Conservation (phyloP, 2,329 filamentous ascomycete genomes). For the Pseudogymnoascus pannorum region DNA sequence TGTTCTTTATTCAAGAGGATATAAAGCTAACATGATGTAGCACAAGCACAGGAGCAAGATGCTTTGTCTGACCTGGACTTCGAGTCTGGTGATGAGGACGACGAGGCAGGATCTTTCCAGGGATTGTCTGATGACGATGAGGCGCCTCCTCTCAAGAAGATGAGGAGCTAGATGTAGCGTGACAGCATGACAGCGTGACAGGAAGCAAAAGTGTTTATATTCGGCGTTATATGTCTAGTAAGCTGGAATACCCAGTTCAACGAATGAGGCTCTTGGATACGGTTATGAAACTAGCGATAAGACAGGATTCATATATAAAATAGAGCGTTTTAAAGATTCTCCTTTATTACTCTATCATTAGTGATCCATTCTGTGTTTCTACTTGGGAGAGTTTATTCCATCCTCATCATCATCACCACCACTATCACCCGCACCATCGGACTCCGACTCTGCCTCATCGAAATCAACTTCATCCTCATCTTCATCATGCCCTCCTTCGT, state of each 20-base stretch:
- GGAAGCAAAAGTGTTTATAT: background rate
- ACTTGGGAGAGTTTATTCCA: background rate
- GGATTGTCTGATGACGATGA: background rate
- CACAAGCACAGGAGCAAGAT: slow-evolving; percentile 64
- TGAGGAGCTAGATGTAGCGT: background rate
- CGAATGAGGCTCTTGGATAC: background rate
- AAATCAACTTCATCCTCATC: slow-evolving; percentile 21
- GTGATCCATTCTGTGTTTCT: background rate
- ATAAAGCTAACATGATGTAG: slow-evolving; percentile 31
- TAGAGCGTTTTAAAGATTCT: background rate
- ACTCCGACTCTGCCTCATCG: slow-evolving; percentile 12
- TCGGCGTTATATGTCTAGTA: slow-evolving; percentile 3
- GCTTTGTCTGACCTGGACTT: slow-evolving; percentile 63
- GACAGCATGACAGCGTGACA: no score
- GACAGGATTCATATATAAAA: background rate
- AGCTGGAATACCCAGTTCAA: slow-evolving; percentile 4
- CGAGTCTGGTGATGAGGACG: slow-evolving; percentile 53
- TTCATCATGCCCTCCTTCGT: slow-evolving; percentile 22
- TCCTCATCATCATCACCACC: slow-evolving; percentile 9
- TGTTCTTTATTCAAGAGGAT: slow-evolving; percentile 28
- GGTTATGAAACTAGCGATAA: background rate
- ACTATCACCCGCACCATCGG: slow-evolving; percentile 12
- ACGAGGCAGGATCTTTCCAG: slow-evolving; percentile 33
- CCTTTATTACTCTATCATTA: background rate
- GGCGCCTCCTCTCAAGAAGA: background rate